A percentile compares a stretch with the other conserved stretches of the same genome.
Conservation (phyloP, 495 filamentous ascomycete species). For the Penicillium parvum region DNA sequence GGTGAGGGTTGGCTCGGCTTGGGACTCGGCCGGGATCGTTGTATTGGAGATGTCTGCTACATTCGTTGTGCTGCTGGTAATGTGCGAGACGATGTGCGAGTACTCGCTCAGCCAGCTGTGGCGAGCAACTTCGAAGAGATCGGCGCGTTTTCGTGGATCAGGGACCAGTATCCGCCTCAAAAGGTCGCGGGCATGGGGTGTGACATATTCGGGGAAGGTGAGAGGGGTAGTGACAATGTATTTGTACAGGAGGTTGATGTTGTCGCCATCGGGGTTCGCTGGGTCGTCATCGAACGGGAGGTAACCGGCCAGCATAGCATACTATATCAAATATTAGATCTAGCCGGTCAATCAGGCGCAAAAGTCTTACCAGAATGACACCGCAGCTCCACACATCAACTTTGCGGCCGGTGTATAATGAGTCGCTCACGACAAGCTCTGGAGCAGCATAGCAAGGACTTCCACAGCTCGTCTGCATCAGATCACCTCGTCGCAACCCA, state of each 20-base stretch:
- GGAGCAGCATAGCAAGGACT: constrained; percentile 89
- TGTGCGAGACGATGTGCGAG: constrained; percentile 88
- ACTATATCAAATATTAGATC: constrained; percentile 47
- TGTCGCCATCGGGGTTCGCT: constrained; percentile 97
- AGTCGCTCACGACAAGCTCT: constrained; percentile 96
- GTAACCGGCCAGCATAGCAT: constrained; percentile 98
- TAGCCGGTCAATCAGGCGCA: neutral
- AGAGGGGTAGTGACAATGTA: constrained; percentile 98
- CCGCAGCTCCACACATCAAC: constrained; percentile 99
- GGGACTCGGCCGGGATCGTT: constrained; percentile 54
- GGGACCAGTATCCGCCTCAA: constrained; percentile 93
- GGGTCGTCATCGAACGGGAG: constrained; percentile 99
- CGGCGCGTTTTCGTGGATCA: constrained; percentile 88
- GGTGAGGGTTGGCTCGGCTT: constrained; percentile 62
- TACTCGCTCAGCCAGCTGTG: constrained; percentile 99
- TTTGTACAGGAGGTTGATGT: constrained; percentile 98
- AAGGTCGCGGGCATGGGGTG: constrained; percentile 91
- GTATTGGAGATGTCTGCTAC: constrained; percentile 80
- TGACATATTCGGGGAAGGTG: constrained; percentile 98
- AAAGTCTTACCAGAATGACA: constrained; percentile 83
- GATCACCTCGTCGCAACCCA: constrained; percentile 67
- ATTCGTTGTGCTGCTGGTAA: constrained; percentile 90
- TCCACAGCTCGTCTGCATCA: constrained; percentile 57
- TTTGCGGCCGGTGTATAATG: constrained; percentile 92
- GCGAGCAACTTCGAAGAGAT: constrained; percentile 94